A percentile compares a stretch with the other conserved stretches of the same genome.
These are phyloP conservation scores for Penicillium sp. DNA, from an alignment of 2,329 filamentous ascomycete genomes.

Conservation along the genomic window DNA sequence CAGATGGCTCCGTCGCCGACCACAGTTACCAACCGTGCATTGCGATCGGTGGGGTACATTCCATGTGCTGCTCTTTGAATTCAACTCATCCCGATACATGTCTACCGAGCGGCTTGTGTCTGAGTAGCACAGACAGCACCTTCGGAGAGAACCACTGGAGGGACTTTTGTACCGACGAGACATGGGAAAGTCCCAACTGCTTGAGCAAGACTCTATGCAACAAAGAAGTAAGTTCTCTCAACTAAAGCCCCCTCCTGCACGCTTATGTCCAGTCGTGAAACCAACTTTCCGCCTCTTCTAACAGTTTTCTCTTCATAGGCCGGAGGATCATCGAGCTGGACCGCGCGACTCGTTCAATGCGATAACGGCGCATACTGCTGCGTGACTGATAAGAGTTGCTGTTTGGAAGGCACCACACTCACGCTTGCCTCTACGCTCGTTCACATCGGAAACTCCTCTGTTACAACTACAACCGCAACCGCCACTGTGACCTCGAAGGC, in stretches of 20 bases:
- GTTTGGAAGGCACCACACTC: not conserved
- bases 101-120: conserved; percentile 1
- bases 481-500: not conserved
- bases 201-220: not conserved
- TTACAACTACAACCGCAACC: not conserved
- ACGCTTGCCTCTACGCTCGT: conserved; percentile 1
- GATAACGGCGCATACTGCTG: conserved; percentile 2
- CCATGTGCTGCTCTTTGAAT: conserved; percentile 7
- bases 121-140: not conserved
- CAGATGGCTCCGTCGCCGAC: not conserved
- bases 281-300: not conserved
- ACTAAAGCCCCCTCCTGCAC: not conserved
- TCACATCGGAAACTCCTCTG: not conserved
- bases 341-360: not conserved
- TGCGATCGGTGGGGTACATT: conserved; percentile 2
- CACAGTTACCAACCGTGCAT: conserved; percentile 1
- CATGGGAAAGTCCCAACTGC: conserved; percentile 6
- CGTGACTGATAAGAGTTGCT: not conserved
- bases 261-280: too few species aligned
- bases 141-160: not conserved
- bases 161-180: conserved; percentile 5
- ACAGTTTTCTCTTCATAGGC: not conserved
- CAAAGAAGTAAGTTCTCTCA: not conserved
- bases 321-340: not conserved
- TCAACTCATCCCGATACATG: conserved; percentile 3